phyloP scores from a whole-genome alignment of 2,329 filamentous ascomycete genomes.

The Pestalotiopsis sp. region DNA sequence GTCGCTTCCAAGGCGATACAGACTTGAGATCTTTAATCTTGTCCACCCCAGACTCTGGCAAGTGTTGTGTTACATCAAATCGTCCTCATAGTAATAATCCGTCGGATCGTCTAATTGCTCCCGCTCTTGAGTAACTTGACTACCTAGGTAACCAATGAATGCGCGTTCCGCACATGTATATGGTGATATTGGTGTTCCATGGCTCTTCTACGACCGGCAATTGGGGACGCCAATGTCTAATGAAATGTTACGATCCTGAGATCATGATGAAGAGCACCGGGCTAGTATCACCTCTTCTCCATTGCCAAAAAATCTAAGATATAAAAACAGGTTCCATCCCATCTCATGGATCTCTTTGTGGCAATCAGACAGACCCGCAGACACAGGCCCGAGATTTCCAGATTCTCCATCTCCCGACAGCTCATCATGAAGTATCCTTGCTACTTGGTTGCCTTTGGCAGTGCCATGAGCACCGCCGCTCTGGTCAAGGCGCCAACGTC shows the following conservation, averaged over 20 bases:
- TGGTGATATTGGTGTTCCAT: neutral
- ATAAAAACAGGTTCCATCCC: no score
- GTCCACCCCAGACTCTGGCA: neutral
- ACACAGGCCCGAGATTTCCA: no score
- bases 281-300: no score
- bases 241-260: neutral
- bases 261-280: no score
- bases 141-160: neutral
- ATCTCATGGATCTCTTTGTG: no score
- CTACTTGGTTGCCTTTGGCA: neutral
- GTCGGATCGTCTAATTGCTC: neutral
- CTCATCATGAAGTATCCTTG: neutral
- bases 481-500: conserved; percentile 4
- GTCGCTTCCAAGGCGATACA: neutral
- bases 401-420: neutral
- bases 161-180: neutral
- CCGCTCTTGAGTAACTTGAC: neutral
- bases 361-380: no score
- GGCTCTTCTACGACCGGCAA: neutral
- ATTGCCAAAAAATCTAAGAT: no score
- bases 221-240: neutral
- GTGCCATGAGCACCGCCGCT: neutral
- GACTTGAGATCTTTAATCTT: neutral
- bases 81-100: neutral
- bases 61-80: neutral